These are phyloP conservation scores for Phytopythium vexans DNA, from an alignment of 352 stramenopile genomes.

Conservation along the genomic window DNA sequence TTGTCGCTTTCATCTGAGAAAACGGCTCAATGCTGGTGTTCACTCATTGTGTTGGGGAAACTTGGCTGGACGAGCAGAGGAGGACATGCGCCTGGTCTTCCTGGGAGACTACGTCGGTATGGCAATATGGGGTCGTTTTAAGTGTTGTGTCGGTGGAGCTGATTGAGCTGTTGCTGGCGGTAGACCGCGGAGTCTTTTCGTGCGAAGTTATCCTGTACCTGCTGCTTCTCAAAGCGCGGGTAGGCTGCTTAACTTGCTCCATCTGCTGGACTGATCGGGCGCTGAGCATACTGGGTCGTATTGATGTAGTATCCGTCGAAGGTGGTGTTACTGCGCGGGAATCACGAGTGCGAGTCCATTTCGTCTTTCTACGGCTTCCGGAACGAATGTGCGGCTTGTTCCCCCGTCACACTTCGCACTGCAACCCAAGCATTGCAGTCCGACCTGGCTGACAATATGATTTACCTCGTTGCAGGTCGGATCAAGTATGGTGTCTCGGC, in stretches of 20 bases:
- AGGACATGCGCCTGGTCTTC: conserved; percentile 63
- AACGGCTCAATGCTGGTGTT: not conserved
- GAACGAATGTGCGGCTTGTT: conserved; percentile 48
- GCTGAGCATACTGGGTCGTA: not conserved
- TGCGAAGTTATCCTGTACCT: conserved; percentile 83
- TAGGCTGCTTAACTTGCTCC: conserved; percentile 9
- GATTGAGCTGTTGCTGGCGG: not conserved
- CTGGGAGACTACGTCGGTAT: conserved; percentile 75
- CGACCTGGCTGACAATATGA: too few species aligned
- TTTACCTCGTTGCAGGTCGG: conserved; percentile 19
- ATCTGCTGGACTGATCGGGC: not conserved
- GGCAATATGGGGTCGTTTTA: not conserved
- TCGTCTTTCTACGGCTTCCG: conserved; percentile 86
- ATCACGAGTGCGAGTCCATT: conserved; percentile 85
- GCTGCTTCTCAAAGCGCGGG: conserved; percentile 60
- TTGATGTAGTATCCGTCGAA: conserved; percentile 41
- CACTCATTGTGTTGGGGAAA: not conserved
- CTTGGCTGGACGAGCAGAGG: conserved; percentile 11
- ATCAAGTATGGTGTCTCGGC: conserved; percentile 77
- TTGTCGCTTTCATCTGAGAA: not conserved
- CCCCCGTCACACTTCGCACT: not conserved
- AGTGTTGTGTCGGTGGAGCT: not conserved
- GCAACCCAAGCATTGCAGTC: not conserved
- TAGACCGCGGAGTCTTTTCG: conserved; percentile 74
- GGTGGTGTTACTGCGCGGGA: conserved; percentile 68